Evolutionary conservation across 1,284 basidiomycete genomes (phyloP).

Genomic region (Psilocybe mexicana): DNA sequence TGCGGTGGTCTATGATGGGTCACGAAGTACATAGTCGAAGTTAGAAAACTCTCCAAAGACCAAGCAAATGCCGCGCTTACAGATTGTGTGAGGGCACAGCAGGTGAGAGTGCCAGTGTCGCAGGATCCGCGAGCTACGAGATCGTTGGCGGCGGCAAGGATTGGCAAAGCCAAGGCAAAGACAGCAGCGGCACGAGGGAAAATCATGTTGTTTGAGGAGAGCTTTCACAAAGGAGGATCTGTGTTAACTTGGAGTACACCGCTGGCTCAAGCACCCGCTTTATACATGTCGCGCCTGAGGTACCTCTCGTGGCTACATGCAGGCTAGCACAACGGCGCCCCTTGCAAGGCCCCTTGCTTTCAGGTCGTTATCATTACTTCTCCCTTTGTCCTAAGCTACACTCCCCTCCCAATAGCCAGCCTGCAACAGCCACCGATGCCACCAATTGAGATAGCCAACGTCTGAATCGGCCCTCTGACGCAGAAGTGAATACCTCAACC

Average conservation of each 20-base stretch:
- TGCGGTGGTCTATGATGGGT: not conserved
- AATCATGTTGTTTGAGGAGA: not conserved
- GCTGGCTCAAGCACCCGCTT: not conserved
- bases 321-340: not conserved
- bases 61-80: not conserved
- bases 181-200: slow-evolving; percentile 7
- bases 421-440: not conserved
- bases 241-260: not conserved
- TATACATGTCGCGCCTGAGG: not conserved
- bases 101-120: slow-evolving; percentile 12
- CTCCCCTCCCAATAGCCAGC: not conserved
- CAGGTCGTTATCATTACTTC: not conserved
- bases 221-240: not conserved
- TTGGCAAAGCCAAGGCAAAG: slow-evolving; percentile 9
- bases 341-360: not conserved
- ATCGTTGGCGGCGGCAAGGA: slow-evolving; percentile 15
- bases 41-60: not conserved
- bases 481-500: not conserved
- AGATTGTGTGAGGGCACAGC: slow-evolving; percentile 5
- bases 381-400: not conserved
- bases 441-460: not conserved
- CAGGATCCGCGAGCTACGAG: slow-evolving; percentile 9
- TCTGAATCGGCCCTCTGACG: not conserved
- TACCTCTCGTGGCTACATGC: not conserved
- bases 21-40: not conserved